A percentile compares a stretch with the other conserved stretches of the same genome.
phyloP scores from a whole-genome alignment of 805 yeast genomes.

The Starmerella sp. region DNA sequence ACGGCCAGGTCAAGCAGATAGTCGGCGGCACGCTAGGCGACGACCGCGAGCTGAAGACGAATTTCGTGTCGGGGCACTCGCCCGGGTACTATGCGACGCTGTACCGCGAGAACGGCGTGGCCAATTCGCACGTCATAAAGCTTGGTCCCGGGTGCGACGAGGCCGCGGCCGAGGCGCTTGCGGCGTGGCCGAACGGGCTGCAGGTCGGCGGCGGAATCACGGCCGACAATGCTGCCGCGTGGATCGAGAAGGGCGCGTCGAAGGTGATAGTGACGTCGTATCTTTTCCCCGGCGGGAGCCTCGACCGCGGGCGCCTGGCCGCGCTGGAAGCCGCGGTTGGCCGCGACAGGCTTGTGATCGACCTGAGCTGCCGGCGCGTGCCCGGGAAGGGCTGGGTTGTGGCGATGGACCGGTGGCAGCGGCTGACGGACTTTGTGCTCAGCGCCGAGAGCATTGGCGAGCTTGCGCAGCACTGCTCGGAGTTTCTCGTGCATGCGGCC shows the following conservation, averaged over 20 bases:
- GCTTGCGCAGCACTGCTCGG: slow-evolving; percentile 61
- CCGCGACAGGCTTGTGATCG: slow-evolving; percentile 59
- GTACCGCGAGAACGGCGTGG: slow-evolving; percentile 46
- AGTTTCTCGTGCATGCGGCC: slow-evolving; percentile 91
- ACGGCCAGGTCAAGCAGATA: slow-evolving; percentile 91
- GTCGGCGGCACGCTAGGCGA: slow-evolving; percentile 77
- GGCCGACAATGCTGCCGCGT: slow-evolving; percentile 54
- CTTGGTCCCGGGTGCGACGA: slow-evolving; percentile 72
- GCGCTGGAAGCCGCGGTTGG: slow-evolving; percentile 49
- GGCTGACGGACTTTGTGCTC: slow-evolving; percentile 57
- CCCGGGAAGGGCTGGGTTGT: slow-evolving; percentile 60
- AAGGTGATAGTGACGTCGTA: slow-evolving; percentile 90
- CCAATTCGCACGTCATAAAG: slow-evolving; percentile 87
- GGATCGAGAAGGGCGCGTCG: slow-evolving; percentile 72
- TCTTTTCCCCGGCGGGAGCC: slow-evolving; percentile 59
- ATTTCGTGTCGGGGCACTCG: slow-evolving; percentile 67
- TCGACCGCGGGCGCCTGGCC: slow-evolving; percentile 42
- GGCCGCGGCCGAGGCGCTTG: slow-evolving; percentile 69
- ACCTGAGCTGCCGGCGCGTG: slow-evolving; percentile 67
- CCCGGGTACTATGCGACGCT: slow-evolving; percentile 64
- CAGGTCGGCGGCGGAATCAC: slow-evolving; percentile 94
- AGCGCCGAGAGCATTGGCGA: slow-evolving; percentile 40
- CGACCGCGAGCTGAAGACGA: slow-evolving; percentile 42
- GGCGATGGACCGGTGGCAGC: slow-evolving; percentile 98
- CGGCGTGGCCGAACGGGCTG: slow-evolving; percentile 57